Evolutionary conservation across 495 filamentous ascomycete genomes (phyloP).

Genomic region (Penicillium bialowiezense): DNA sequence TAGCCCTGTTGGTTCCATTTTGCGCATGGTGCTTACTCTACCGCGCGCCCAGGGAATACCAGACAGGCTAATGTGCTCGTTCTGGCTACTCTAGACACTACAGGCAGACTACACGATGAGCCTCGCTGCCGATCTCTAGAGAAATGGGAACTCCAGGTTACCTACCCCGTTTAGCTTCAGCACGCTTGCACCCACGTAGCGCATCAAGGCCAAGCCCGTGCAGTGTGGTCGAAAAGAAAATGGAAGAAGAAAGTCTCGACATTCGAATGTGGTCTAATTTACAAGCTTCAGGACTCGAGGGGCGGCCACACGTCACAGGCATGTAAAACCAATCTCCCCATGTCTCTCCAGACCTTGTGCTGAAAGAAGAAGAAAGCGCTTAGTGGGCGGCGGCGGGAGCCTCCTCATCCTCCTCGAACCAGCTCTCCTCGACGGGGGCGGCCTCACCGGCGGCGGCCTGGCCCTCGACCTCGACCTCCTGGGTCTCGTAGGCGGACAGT

Average conservation of each 20-base stretch:
- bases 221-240: background rate
- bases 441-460: constrained; percentile 58
- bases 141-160: too few relatives aligned
- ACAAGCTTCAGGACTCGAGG: constrained; percentile 41
- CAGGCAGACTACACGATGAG: too few relatives aligned
- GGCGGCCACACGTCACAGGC: constrained; percentile 27
- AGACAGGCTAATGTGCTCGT: too few relatives aligned
- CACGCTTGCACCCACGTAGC: background rate
- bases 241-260: constrained; percentile 29
- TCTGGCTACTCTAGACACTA: too few relatives aligned
- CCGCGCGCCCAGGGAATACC: too few relatives aligned
- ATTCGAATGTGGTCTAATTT: constrained; percentile 47
- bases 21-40: too few relatives aligned
- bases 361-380: constrained; percentile 25
- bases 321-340: constrained; percentile 24
- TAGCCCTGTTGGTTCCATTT: too few relatives aligned
- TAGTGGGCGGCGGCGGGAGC: constrained; percentile 49
- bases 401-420: constrained; percentile 68
- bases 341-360: constrained; percentile 33
- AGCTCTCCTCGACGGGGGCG: constrained; percentile 61
- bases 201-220: background rate
- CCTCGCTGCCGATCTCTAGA: background rate
- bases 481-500: constrained; percentile 87
- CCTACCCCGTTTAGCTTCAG: background rate
- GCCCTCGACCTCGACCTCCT: constrained; percentile 93